phyloP scores from a whole-genome alignment of 2,329 filamentous ascomycete genomes.

The Epichloe gansuensis region DNA sequence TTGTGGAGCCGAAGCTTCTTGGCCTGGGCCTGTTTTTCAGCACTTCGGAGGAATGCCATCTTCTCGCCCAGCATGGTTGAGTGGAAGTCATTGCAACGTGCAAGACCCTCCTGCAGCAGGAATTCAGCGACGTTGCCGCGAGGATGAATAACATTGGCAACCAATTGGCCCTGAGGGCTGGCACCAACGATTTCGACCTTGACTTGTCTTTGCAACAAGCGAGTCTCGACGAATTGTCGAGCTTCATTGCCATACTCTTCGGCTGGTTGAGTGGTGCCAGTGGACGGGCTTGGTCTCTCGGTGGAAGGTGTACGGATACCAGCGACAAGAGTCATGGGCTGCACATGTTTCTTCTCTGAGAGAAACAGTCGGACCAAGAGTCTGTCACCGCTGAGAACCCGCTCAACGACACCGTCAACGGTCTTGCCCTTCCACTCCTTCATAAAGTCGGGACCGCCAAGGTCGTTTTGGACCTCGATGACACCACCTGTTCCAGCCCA shows the following conservation, averaged over 20 bases:
- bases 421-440: slow-evolving; percentile 76
- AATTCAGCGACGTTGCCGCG: slow-evolving; percentile 88
- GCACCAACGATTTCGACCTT: slow-evolving; percentile 74
- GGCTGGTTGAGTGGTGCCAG: slow-evolving; percentile 68
- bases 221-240: slow-evolving; percentile 71
- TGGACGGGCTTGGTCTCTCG: slow-evolving; percentile 66
- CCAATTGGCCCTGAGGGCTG: slow-evolving; percentile 83
- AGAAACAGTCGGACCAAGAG: slow-evolving; percentile 73
- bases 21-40: slow-evolving; percentile 75
- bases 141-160: slow-evolving; percentile 78
- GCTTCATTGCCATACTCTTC: slow-evolving; percentile 88
- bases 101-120: slow-evolving; percentile 77
- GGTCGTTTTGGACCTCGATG: slow-evolving; percentile 71
- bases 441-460: slow-evolving; percentile 67
- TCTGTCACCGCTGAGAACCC: slow-evolving; percentile 82
- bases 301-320: slow-evolving; percentile 85
- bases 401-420: slow-evolving; percentile 78
- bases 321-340: slow-evolving; percentile 80
- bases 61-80: slow-evolving; percentile 80
- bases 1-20: slow-evolving; percentile 71
- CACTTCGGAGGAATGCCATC: slow-evolving; percentile 75
- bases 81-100: slow-evolving; percentile 90
- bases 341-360: slow-evolving; percentile 71
- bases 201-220: slow-evolving; percentile 77
- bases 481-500: slow-evolving; percentile 56